phyloP scores from a whole-genome alignment of 202 grass and related monocot genomes.

The Brachypodium distachyon region DNA sequence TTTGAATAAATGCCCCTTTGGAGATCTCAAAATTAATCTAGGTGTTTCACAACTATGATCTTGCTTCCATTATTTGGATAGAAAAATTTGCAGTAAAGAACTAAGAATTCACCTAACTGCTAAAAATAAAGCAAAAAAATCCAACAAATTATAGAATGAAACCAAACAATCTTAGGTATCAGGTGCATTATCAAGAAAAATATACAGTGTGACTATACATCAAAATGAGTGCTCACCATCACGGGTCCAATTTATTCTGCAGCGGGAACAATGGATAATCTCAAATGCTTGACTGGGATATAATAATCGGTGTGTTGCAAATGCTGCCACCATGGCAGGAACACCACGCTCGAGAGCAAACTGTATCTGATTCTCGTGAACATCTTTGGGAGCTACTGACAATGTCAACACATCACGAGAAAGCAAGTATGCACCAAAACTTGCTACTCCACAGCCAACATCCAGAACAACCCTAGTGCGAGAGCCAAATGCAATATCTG shows the following conservation, averaged over 20 bases:
- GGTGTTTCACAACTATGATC: background rate
- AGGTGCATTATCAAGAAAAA: background rate
- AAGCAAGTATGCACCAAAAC: slow-evolving; percentile 95
- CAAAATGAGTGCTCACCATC: slow-evolving; percentile 45
- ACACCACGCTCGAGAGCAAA: slow-evolving; percentile 96
- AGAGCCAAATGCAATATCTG: slow-evolving; percentile 77
- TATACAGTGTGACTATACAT: background rate
- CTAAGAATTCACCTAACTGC: background rate
- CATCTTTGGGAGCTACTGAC: slow-evolving; percentile 93
- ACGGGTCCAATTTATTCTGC: slow-evolving; percentile 93
- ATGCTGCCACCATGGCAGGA: slow-evolving; percentile 70
- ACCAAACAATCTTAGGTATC: background rate
- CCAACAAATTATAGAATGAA: background rate
- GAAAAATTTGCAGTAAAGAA: background rate
- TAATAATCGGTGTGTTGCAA: slow-evolving; percentile 67
- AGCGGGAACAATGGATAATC: slow-evolving; percentile 86
- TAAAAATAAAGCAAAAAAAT: background rate
- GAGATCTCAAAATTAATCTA: background rate
- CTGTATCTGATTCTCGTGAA: slow-evolving; percentile 99
- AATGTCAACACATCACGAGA: slow-evolving; percentile 79
- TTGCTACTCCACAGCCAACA: slow-evolving; percentile 80
- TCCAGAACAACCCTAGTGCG: slow-evolving; percentile 79
- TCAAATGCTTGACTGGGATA: slow-evolving; percentile 95
- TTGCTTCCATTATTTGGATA: background rate
- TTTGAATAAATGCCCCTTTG: background rate